Evolutionary conservation across 2,329 filamentous ascomycete genomes (phyloP).

Genomic region (Trichothecium sympodiale): DNA sequence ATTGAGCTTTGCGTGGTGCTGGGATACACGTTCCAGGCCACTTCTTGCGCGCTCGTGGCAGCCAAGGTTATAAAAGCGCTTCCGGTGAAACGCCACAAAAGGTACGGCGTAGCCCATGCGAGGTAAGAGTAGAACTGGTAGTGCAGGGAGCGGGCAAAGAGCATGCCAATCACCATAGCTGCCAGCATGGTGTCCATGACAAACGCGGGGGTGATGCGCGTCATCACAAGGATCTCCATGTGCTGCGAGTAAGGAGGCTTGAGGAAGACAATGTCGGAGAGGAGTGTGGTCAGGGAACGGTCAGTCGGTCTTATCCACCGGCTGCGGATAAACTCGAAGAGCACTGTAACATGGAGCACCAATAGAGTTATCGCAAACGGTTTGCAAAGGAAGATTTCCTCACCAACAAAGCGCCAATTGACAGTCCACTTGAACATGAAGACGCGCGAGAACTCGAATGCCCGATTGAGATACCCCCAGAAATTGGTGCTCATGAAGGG

Average conservation of each 20-base stretch:
- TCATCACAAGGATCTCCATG: slow-evolving; percentile 46
- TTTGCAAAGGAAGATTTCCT: slow-evolving; percentile 62
- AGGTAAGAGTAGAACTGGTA: slow-evolving; percentile 95
- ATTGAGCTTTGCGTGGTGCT: slow-evolving; percentile 49
- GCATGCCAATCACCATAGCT: slow-evolving; percentile 66
- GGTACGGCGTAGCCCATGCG: slow-evolving; percentile 77
- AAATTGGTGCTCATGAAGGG: slow-evolving; percentile 62
- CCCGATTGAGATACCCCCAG: slow-evolving; percentile 63
- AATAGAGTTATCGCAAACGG: slow-evolving; percentile 60
- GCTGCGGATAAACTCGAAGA: slow-evolving; percentile 53
- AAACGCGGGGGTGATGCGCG: slow-evolving; percentile 57
- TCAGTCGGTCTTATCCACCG: slow-evolving; percentile 64
- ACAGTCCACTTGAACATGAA: slow-evolving; percentile 99
- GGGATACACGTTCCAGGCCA: slow-evolving; percentile 92
- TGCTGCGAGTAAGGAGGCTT: slow-evolving; percentile 32
- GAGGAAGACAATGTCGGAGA: slow-evolving; percentile 28
- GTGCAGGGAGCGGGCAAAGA: slow-evolving; percentile 81
- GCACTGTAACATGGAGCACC: slow-evolving; percentile 50
- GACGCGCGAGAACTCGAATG: slow-evolving; percentile 82
- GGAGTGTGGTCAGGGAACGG: slow-evolving; percentile 44
- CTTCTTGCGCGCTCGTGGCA: slow-evolving; percentile 73
- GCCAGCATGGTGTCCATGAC: slow-evolving; percentile 67
- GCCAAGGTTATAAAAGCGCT: slow-evolving; percentile 56
- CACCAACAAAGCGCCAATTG: slow-evolving; percentile 93
- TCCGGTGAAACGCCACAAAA: slow-evolving; percentile 69